Conservation (phyloP, 176 grass and related monocot genomes). For the Cenchrus purpureus region DNA sequence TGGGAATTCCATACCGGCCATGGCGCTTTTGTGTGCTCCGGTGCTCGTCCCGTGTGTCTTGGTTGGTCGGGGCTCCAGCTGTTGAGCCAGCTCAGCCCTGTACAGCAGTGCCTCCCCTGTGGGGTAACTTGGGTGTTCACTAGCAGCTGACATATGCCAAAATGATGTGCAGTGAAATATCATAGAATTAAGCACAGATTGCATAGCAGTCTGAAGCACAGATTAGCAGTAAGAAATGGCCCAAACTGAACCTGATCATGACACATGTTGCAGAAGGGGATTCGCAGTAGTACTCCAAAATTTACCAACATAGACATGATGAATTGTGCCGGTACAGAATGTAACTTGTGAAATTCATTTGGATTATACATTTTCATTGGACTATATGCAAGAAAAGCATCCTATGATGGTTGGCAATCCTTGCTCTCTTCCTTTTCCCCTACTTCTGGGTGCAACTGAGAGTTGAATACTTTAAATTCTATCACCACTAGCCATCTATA, state of each 20-base stretch:
- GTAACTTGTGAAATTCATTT: not conserved
- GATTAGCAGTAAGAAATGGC: not conserved
- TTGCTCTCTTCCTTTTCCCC: not conserved
- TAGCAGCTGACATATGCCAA: not conserved
- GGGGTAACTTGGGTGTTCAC: not conserved
- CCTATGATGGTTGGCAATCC: not conserved
- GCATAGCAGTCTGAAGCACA: not conserved
- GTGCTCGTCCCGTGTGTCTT: conserved; percentile 19
- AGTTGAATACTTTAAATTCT: not conserved
- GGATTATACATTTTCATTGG: not conserved
- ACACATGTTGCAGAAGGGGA: not conserved
- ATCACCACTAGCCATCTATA: conserved; percentile 41
- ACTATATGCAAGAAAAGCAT: not conserved
- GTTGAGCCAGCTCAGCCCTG: conserved; percentile 17
- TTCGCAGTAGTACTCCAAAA: not conserved
- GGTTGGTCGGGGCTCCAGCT: conserved; percentile 6
- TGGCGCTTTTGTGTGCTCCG: not conserved
- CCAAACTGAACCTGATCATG: not conserved
- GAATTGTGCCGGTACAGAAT: not conserved
- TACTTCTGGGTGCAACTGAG: not conserved
- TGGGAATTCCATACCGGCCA: conserved; percentile 11
- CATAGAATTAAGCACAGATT: not conserved
- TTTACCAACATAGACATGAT: not conserved
- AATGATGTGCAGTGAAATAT: not conserved
- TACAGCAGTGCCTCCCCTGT: not conserved